These are phyloP conservation scores for Meyerozyma smithsonii DNA, from an alignment of 1,139 yeast genomes.

Conservation along the genomic window DNA sequence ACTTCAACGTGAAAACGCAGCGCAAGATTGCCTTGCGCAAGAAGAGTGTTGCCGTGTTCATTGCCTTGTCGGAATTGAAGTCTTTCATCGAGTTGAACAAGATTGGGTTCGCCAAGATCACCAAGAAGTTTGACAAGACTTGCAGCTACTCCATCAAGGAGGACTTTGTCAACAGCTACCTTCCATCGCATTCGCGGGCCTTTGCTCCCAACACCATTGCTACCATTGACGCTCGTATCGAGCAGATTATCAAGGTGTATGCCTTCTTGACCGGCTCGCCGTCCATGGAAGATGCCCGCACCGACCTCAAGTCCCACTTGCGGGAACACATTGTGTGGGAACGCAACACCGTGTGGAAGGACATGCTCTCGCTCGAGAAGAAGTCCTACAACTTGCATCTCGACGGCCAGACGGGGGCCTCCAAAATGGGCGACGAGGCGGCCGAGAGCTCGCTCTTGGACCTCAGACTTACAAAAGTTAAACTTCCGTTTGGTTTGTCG, in stretches of 20 bases:
- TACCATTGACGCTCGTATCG: constrained; percentile 43
- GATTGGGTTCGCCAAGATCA: constrained; percentile 84
- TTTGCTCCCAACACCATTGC: constrained; percentile 44
- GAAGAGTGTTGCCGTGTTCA: constrained; percentile 61
- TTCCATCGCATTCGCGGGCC: constrained; percentile 37
- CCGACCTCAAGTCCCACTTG: constrained; percentile 68
- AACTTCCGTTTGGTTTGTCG: constrained; percentile 15
- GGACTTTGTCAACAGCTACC: constrained; percentile 45
- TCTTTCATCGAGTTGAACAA: constrained; percentile 77
- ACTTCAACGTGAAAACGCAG: constrained; percentile 47
- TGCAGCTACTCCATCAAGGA: constrained; percentile 56
- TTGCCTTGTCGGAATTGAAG: constrained; percentile 75
- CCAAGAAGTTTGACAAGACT: constrained; percentile 87
- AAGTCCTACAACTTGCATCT: constrained; percentile 36
- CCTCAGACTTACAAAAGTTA: constrained; percentile 17
- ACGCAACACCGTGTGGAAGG: constrained; percentile 95
- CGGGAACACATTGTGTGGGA: constrained; percentile 96
- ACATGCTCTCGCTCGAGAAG: constrained; percentile 85
- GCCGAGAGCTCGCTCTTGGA: constrained; percentile 20
- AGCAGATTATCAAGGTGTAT: constrained; percentile 47
- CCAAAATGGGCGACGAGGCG: constrained; percentile 33
- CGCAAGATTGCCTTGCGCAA: constrained; percentile 64
- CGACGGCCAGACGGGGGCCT: constrained; percentile 22
- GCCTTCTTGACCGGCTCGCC: constrained; percentile 35
- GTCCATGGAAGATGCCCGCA: constrained; percentile 47